phyloP scores from a whole-genome alignment of 495 filamentous ascomycete species.

The Xylaria acuta region DNA sequence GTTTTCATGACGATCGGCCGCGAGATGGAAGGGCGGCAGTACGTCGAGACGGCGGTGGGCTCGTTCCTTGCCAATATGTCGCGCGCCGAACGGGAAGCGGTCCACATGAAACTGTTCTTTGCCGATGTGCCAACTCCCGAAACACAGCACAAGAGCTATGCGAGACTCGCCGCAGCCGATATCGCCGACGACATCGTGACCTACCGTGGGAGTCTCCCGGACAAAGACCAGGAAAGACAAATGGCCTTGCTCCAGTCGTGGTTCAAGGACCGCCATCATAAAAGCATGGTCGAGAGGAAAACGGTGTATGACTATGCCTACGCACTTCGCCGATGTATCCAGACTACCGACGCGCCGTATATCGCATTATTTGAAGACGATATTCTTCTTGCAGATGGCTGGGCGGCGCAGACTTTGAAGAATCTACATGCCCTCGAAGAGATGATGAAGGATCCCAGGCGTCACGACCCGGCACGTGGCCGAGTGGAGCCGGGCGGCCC shows the following conservation, averaged over 20 bases:
- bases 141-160: constrained; percentile 39
- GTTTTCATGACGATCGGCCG: constrained; percentile 46
- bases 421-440: constrained; percentile 43
- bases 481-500: constrained; percentile 31
- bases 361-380: constrained; percentile 58
- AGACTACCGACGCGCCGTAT: constrained; percentile 48
- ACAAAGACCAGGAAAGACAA: constrained; percentile 29
- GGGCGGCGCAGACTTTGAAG: constrained; percentile 50
- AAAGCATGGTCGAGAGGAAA: constrained; percentile 40
- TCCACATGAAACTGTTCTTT: constrained; percentile 45
- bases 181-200: constrained; percentile 39
- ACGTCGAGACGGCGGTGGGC: constrained; percentile 44
- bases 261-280: constrained; percentile 35
- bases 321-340: constrained; percentile 46
- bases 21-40: constrained; percentile 40
- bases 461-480: constrained; percentile 28
- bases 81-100: constrained; percentile 39
- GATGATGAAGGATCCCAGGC: constrained; percentile 36
- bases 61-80: constrained; percentile 47
- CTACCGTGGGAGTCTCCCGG: constrained; percentile 34
- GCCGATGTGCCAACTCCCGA: constrained; percentile 40
- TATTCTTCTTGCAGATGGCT: constrained; percentile 55
- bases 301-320: constrained; percentile 54
- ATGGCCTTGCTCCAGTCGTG: constrained; percentile 35
- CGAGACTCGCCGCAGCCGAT: constrained; percentile 26